These are phyloP conservation scores for Neoboletus subvelutipes DNA, from an alignment of 768 basidiomycete species.

Conservation along the genomic window DNA sequence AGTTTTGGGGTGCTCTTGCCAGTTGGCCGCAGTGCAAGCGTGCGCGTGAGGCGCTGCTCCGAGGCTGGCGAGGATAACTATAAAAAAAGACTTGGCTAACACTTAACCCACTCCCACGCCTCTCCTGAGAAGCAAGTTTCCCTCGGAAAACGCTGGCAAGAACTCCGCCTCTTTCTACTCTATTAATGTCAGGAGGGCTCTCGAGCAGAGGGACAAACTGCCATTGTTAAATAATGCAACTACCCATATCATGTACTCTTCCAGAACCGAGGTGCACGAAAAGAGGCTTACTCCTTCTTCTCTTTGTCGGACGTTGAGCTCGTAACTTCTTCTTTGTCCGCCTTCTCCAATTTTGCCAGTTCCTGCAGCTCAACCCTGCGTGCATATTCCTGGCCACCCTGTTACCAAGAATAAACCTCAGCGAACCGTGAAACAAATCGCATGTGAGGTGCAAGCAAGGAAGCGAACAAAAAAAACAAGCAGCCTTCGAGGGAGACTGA, in stretches of 20 bases:
- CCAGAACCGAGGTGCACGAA: constrained; percentile 7
- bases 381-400: constrained; percentile 88
- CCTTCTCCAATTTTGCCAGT: constrained; percentile 39
- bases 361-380: constrained; percentile 54
- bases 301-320: constrained; percentile 25
- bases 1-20: neutral
- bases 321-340: constrained; percentile 28
- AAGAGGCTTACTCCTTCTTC: constrained; percentile 27
- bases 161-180: constrained; percentile 1
- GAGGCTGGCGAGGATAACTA: constrained; percentile 22
- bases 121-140: neutral
- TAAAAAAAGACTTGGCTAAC: constrained; percentile 27
- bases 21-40: neutral
- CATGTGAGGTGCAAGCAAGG: neutral
- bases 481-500: constrained; percentile 1
- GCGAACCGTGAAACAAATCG: constrained; percentile 2
- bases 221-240: constrained; percentile 5
- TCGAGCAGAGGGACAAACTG: neutral
- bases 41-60: constrained; percentile 11
- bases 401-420: constrained; percentile 19
- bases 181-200: constrained; percentile 3
- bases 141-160: constrained; percentile 1
- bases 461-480: constrained; percentile 11
- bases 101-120: constrained; percentile 7
- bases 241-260: neutral